Evolutionary conservation across 192 early-diverging fungal genomes (phyloP).

Genomic region (Coemansia sp.): DNA sequence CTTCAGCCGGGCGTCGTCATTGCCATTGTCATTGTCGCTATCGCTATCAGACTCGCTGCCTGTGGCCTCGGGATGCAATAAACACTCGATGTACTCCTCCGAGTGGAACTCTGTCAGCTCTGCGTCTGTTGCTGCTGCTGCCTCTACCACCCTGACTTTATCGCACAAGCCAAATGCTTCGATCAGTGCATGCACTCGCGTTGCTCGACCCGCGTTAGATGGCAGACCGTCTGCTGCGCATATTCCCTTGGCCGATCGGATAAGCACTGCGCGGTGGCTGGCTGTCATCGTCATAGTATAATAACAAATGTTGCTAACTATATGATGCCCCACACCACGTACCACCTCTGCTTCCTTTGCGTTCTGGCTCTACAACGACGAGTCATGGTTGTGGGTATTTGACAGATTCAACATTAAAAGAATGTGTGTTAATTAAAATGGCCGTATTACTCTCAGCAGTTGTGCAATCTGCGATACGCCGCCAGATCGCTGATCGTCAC

Average conservation of each 20-base stretch:
- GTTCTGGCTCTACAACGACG: background rate
- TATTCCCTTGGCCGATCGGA: slow-evolving; percentile 40
- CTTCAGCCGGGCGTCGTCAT: slow-evolving; percentile 1
- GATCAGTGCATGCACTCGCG: slow-evolving; percentile 51
- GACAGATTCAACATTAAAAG: background rate
- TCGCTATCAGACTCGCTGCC: slow-evolving; percentile 7
- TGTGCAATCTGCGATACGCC: slow-evolving; percentile 63
- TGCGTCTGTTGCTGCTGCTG: slow-evolving; percentile 17
- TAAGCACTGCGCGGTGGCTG: slow-evolving; percentile 14
- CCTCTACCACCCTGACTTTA: slow-evolving; percentile 20
- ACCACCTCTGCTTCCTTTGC: background rate
- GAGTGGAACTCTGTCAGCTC: slow-evolving; percentile 42
- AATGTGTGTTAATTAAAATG: background rate
- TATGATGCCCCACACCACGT: background rate
- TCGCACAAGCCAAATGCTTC: slow-evolving; percentile 29
- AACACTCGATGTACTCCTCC: slow-evolving; percentile 31
- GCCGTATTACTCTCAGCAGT: slow-evolving; percentile 10
- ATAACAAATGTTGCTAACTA: background rate
- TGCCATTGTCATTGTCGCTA: background rate
- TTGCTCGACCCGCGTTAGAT: slow-evolving; percentile 38
- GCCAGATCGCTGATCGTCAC: slow-evolving; percentile 89
- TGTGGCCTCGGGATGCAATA: slow-evolving; percentile 5
- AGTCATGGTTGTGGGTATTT: background rate
- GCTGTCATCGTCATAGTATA: background rate
- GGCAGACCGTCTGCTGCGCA: slow-evolving; percentile 46